Conservation (phyloP, 352 stramenopile species). For the Pythium volutum region DNA sequence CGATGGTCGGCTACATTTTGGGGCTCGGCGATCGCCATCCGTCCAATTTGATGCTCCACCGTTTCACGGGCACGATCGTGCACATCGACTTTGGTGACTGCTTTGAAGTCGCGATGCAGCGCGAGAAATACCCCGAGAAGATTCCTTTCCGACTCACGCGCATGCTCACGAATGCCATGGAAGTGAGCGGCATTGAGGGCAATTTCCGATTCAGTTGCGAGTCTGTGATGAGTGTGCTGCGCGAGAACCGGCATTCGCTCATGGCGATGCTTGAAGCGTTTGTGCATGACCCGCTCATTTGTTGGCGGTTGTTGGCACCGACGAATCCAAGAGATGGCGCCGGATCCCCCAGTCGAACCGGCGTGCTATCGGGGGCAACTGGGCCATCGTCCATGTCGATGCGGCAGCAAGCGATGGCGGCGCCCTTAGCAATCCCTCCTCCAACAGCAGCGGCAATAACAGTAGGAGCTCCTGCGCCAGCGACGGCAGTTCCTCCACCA, state of each 20-base stretch:
- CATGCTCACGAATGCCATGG: conserved; percentile 99
- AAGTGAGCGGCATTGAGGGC: conserved; percentile 99
- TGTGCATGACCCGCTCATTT: conserved; percentile 99
- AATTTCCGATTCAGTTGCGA: conserved; percentile 99
- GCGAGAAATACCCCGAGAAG: conserved; percentile 99
- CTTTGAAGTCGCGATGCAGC: conserved; percentile 99
- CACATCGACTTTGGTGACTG: conserved; percentile 99
- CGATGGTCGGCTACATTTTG: conserved; percentile 99
- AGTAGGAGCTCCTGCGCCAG: not conserved
- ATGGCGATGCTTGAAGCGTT: conserved; percentile 99
- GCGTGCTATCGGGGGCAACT: conserved; percentile 10
- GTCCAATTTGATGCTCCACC: conserved; percentile 99
- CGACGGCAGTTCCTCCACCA: not conserved
- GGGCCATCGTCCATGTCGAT: conserved; percentile 8
- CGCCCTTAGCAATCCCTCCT: not conserved
- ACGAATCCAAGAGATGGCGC: conserved; percentile 30
- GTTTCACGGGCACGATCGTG: conserved; percentile 97
- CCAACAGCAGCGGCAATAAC: not conserved
- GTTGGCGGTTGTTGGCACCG: conserved; percentile 92
- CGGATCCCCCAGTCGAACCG: conserved; percentile 2
- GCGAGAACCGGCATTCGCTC: conserved; percentile 98
- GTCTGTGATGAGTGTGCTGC: conserved; percentile 96
- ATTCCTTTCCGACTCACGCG: conserved; percentile 99
- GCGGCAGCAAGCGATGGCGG: not conserved
- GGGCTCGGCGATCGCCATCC: conserved; percentile 99